Percentiles rank a stretch among this genome's conserved stretches.
Evolutionary conservation across 2,329 filamentous ascomycete genomes (phyloP).

Genomic region (Sporothrix sp.): DNA sequence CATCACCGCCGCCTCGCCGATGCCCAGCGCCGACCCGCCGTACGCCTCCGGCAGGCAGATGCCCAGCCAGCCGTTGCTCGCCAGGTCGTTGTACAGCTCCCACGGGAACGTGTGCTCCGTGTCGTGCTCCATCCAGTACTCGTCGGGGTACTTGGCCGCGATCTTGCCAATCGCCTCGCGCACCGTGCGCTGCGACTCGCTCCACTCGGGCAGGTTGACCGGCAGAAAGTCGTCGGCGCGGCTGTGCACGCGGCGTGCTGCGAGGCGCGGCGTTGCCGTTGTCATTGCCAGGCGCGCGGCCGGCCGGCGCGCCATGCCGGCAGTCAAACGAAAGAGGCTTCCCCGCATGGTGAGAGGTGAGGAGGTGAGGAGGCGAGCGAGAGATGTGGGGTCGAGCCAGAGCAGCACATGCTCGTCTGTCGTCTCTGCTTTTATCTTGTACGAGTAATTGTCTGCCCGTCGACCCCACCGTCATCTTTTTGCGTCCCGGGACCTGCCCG

Average conservation of each 20-base stretch:
- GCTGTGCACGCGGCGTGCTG: neutral
- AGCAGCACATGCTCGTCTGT: neutral
- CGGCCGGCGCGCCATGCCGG: too few species aligned
- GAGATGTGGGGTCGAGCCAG: neutral
- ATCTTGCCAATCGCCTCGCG: neutral
- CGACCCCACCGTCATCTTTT: neutral
- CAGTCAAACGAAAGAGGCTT: neutral
- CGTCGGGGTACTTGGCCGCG: slow-evolving; percentile 49
- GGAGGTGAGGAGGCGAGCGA: neutral
- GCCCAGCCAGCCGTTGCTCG: slow-evolving; percentile 69
- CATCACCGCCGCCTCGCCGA: slow-evolving; percentile 80
- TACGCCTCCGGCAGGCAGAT: slow-evolving; percentile 67
- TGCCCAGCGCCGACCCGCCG: slow-evolving; percentile 65
- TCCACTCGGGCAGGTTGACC: neutral
- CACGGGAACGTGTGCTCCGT: slow-evolving; percentile 59
- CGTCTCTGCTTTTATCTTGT: neutral
- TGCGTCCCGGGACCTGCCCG: neutral
- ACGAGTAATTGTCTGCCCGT: neutral
- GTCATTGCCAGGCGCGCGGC: too few species aligned
- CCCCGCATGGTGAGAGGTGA: neutral
- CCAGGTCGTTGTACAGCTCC: slow-evolving; percentile 65
- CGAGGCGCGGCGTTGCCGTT: neutral
- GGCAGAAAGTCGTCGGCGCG: neutral
- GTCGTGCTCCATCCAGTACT: slow-evolving; percentile 41
- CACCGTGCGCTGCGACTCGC: neutral